Conservation (phyloP, 805 yeast species). For the Wickerhamomyces canadensis region DNA sequence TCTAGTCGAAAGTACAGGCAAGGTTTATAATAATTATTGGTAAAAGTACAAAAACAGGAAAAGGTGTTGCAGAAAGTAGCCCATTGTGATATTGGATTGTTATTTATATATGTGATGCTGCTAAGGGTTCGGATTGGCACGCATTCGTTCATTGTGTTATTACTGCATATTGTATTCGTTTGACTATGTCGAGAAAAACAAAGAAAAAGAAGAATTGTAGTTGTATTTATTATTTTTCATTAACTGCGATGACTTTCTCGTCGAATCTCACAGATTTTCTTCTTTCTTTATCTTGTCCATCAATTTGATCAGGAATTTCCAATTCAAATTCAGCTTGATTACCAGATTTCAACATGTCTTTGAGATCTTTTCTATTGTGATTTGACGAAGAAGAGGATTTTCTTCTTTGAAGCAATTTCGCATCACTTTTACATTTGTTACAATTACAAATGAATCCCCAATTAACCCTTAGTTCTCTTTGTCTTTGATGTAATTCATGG, state of each 20-base stretch:
- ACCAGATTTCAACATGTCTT: conserved; percentile 39
- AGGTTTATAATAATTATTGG: neutral
- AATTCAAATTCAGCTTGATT: conserved; percentile 44
- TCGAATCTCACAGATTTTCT: conserved; percentile 65
- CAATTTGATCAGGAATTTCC: conserved; percentile 32
- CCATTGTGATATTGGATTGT: too few relatives aligned
- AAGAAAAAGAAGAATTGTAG: neutral
- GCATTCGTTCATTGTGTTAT: neutral
- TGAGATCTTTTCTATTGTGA: conserved; percentile 28
- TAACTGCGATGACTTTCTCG: conserved; percentile 51
- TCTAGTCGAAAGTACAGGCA: conserved; percentile 8
- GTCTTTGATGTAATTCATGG: conserved; percentile 57
- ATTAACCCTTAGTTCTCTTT: conserved; percentile 57
- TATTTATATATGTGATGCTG: too few relatives aligned
- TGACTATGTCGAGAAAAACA: neutral
- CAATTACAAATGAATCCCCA: conserved; percentile 81
- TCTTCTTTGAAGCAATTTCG: conserved; percentile 37
- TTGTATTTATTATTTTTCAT: conserved; percentile 22
- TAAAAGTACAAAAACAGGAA: too few relatives aligned
- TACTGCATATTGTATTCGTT: conserved; percentile 1
- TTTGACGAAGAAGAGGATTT: conserved; percentile 33
- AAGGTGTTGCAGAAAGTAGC: too few relatives aligned
- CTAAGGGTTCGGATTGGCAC: too few relatives aligned
- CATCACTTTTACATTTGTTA: conserved; percentile 55
- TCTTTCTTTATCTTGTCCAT: conserved; percentile 41